A percentile compares a stretch with the other conserved stretches of the same genome.
phyloP scores from a whole-genome alignment of 805 yeast species.

The Suhomyces faveliae region DNA sequence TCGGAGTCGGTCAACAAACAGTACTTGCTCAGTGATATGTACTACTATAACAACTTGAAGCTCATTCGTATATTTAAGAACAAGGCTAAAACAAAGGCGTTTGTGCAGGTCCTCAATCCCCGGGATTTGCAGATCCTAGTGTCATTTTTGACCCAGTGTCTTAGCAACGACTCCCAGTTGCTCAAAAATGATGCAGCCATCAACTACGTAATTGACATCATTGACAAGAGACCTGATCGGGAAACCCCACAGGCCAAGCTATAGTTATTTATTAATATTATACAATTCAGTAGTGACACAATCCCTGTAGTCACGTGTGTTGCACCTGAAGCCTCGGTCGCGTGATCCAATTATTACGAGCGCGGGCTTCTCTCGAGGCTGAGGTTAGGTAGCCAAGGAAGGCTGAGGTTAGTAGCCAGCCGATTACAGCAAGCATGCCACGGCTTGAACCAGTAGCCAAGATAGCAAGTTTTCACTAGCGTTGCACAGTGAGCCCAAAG shows the following conservation, averaged over 20 bases:
- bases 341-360: background rate
- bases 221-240: constrained; percentile 27
- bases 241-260: background rate
- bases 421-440: background rate
- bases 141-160: constrained; percentile 22
- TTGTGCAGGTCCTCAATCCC: constrained; percentile 29
- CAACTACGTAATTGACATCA: constrained; percentile 34
- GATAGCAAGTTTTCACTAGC: too few relatives aligned
- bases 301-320: background rate
- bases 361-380: too few relatives aligned
- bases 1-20: constrained; percentile 42
- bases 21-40: constrained; percentile 39
- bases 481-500: too few relatives aligned
- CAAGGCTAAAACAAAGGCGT: constrained; percentile 41
- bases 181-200: constrained; percentile 20
- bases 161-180: constrained; percentile 9
- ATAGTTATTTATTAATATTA: too few relatives aligned
- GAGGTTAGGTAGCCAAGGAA: too few relatives aligned
- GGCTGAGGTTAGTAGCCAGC: background rate
- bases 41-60: constrained; percentile 34
- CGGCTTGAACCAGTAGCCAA: background rate
- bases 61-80: constrained; percentile 39
- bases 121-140: constrained; percentile 27
- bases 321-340: background rate
- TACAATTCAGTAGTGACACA: too few relatives aligned